A percentile compares a stretch with the other conserved stretches of the same genome.
Conservation (phyloP, 805 yeast genomes). For the Kluyveromyces siamensis region DNA sequence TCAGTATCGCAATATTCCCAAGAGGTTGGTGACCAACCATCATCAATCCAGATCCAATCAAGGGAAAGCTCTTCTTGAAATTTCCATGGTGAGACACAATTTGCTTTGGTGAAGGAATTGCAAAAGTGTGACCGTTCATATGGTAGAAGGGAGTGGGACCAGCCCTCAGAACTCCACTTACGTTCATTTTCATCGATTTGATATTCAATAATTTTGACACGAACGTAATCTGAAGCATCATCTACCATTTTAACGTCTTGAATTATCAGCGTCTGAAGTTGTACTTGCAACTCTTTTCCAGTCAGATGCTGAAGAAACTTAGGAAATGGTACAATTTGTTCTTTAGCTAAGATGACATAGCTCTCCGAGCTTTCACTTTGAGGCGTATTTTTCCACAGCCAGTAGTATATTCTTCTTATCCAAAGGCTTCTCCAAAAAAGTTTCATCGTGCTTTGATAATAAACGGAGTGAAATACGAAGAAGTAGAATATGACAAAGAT, state of each 20-base stretch:
- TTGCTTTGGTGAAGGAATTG: slow-evolving; percentile 3
- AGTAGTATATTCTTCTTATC: slow-evolving; percentile 12
- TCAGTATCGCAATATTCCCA: slow-evolving; percentile 22
- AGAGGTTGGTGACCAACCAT: slow-evolving; percentile 16
- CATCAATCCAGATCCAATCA: slow-evolving; percentile 24
- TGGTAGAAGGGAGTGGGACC: slow-evolving; percentile 16
- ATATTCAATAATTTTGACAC: slow-evolving; percentile 15
- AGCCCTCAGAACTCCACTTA: slow-evolving; percentile 20
- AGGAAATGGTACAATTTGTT: slow-evolving; percentile 7
- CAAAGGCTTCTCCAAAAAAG: slow-evolving; percentile 20
- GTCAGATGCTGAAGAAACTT: slow-evolving; percentile 7
- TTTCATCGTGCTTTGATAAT: slow-evolving; percentile 21
- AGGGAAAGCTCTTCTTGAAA: slow-evolving; percentile 12
- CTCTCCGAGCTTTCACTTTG: not conserved
- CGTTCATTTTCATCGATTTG: slow-evolving; percentile 23
- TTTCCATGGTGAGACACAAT: slow-evolving; percentile 16
- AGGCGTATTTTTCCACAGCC: not conserved
- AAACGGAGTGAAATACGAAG: slow-evolving; percentile 17
- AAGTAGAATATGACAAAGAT: slow-evolving; percentile 5
- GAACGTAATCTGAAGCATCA: not conserved
- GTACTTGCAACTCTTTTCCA: slow-evolving; percentile 7
- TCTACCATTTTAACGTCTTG: slow-evolving; percentile 7
- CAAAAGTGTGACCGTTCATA: slow-evolving; percentile 14
- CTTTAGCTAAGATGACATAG: not conserved
- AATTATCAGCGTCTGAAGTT: slow-evolving; percentile 9